Evolutionary conservation across 371 early-diverging fungal species (phyloP), one percentile per base, ranked within the genome.

Genomic region (Rhizopus sp.): DNA sequence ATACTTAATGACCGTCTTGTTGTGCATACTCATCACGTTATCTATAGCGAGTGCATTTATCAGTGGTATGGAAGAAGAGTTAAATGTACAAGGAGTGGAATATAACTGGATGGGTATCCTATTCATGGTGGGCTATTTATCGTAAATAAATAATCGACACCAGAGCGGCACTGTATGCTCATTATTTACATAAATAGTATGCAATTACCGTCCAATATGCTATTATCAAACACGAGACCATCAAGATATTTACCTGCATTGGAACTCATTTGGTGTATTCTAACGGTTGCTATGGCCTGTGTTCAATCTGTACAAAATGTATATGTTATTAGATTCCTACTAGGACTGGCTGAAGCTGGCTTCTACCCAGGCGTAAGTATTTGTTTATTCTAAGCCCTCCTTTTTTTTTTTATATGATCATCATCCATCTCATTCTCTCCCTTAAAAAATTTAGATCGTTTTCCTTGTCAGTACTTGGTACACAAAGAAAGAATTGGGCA

Each of bases 311-410:
- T 75, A 23, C 52, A 66, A 12, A 68, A 62, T 7, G 66, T 85
- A 4, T 75, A 84, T 52, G 30, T 77, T 12, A 74, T 81, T 46
- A 76, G 88, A 4, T 62, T 84, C 39, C 60, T 83, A n/a, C 64
- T 88, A 9, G 88, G 88, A 8, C 66, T 80, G 4, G 74, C 78
- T 37, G 86, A 88, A 67, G 80, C 88, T 16, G 88, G 88, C 15
- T 86, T 85, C 33, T 73, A 75, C 49, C 85, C 88, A 47, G 77
- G 73, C 7, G 70, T 73, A 73, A 50, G 50, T 17, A 33, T 13
- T 23, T 23, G 23, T 23, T 23, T 23, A 23, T 23, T 23, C 32
- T 44, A 30, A 42, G 10, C 23, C n/a, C 32, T 8, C 23, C 23
- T 2, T 23, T 2, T 2, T 23, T 23, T 23, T 15, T 13, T 16